Conservation (phyloP, 2,329 filamentous ascomycete species). For the Arthrobotrys sphaeroides region DNA sequence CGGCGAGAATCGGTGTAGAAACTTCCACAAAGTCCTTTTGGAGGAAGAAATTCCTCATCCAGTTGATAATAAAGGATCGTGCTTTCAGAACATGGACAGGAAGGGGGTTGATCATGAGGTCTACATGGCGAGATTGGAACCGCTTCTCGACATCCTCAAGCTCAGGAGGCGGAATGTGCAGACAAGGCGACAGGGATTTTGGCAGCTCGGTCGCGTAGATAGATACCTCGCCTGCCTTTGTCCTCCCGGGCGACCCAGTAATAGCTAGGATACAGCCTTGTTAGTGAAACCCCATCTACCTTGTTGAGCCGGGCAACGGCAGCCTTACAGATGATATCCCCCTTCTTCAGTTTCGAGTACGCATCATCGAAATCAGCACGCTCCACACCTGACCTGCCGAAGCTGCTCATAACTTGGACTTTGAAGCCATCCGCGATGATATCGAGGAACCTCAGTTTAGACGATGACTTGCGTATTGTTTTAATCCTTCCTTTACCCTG, state of each 20-base stretch:
- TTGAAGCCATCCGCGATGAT: conserved; percentile 76
- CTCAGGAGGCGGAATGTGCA: conserved; percentile 79
- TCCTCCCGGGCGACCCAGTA: conserved; percentile 75
- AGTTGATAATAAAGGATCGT: conserved; percentile 77
- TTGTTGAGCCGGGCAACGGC: conserved; percentile 42
- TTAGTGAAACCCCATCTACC: conserved; percentile 4
- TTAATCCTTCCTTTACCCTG: conserved; percentile 74
- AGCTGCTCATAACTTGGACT: conserved; percentile 80
- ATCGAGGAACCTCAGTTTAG: conserved; percentile 85
- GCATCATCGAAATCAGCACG: conserved; percentile 1
- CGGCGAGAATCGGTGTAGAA: conserved; percentile 85
- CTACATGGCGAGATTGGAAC: conserved; percentile 81
- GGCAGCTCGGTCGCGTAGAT: conserved; percentile 75
- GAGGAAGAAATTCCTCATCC: conserved; percentile 78
- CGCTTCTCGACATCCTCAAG: conserved; percentile 76
- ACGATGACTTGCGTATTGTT: conserved; percentile 75
- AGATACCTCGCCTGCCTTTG: conserved; percentile 78
- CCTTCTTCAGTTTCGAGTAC: conserved; percentile 63
- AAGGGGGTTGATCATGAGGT: conserved; percentile 79
- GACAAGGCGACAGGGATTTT: conserved; percentile 76
- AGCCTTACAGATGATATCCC: conserved; percentile 82
- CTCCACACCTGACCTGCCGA: conserved; percentile 64
- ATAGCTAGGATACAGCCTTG: conserved; percentile 66
- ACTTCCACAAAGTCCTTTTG: conserved; percentile 82
- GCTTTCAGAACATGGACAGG: conserved; percentile 76